Conservation (phyloP, 352 stramenopile species). For the Pythium coloratum region DNA sequence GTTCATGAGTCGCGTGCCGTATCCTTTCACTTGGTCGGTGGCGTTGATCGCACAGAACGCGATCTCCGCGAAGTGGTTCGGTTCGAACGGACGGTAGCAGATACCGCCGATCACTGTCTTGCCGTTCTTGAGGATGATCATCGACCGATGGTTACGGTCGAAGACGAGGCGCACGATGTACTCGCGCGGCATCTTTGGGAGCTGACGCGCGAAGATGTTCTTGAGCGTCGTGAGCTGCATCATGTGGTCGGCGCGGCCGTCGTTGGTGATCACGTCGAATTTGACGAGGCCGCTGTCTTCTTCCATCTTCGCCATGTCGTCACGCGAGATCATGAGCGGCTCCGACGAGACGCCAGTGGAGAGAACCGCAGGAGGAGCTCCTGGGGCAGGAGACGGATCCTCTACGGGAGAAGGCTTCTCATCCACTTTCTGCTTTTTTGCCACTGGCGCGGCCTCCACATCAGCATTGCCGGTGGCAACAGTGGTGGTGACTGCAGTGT, state of each 20-base stretch:
- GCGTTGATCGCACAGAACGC: conserved; percentile 98
- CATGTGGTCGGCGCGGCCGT: conserved; percentile 85
- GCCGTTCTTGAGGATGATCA: conserved; percentile 92
- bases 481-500: not conserved
- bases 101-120: conserved; percentile 97
- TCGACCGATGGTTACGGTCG: conserved; percentile 93
- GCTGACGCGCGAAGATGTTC: conserved; percentile 97
- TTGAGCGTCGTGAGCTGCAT: conserved; percentile 95
- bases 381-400: not conserved
- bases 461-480: not conserved
- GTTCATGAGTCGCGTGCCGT: conserved; percentile 99
- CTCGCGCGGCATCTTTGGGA: conserved; percentile 99
- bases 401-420: conserved; percentile 14
- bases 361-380: not conserved
- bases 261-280: conserved; percentile 91
- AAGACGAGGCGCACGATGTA: conserved; percentile 99
- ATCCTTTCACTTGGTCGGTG: conserved; percentile 95
- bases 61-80: conserved; percentile 98
- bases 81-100: conserved; percentile 95
- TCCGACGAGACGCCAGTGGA: conserved; percentile 18
- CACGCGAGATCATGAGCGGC: conserved; percentile 70
- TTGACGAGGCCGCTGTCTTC: conserved; percentile 77
- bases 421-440: conserved; percentile 49
- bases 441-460: conserved; percentile 9
- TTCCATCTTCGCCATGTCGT: conserved; percentile 89